Evolutionary conservation across 768 basidiomycete species (phyloP).

Genomic region (Mycena indigotica): DNA sequence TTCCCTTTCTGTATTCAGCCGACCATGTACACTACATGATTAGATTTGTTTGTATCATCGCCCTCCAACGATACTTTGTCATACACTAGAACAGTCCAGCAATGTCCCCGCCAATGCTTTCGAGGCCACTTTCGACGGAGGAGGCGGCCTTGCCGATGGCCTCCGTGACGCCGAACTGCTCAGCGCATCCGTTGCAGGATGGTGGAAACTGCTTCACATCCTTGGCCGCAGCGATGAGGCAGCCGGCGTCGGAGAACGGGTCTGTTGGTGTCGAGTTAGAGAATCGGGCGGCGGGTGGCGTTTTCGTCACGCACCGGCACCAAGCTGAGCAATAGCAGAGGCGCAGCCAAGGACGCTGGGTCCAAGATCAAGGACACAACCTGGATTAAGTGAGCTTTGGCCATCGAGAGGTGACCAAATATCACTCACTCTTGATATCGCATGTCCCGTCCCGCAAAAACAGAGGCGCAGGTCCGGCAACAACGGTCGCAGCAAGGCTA

Average conservation of each 20-base stretch:
- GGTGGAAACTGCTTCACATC: constrained; percentile 8
- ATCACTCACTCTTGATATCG: constrained; percentile 12
- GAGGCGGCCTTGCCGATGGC: neutral
- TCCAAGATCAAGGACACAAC: constrained; percentile 15
- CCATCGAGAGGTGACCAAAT: neutral
- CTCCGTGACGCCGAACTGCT: constrained; percentile 11
- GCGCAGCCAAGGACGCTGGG: constrained; percentile 14
- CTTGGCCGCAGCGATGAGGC: constrained; percentile 20
- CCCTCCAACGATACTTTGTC: no score
- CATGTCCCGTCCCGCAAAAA: constrained; percentile 5
- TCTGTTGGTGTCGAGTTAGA: neutral
- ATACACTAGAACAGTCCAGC: neutral
- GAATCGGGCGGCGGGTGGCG: neutral
- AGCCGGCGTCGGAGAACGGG: constrained; percentile 16
- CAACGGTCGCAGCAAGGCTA: constrained; percentile 5
- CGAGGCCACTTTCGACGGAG: neutral
- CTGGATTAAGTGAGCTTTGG: neutral
- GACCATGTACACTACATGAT: no score
- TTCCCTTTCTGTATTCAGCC: no score
- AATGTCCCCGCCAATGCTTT: neutral
- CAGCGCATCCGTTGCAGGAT: constrained; percentile 15
- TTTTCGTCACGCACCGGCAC: constrained; percentile 2
- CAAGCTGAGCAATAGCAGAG: constrained; percentile 15
- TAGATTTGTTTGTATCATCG: no score
- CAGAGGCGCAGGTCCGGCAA: constrained; percentile 8